Conservation (phyloP, 2,329 filamentous ascomycete genomes). For the Blastomyces percursus region DNA sequence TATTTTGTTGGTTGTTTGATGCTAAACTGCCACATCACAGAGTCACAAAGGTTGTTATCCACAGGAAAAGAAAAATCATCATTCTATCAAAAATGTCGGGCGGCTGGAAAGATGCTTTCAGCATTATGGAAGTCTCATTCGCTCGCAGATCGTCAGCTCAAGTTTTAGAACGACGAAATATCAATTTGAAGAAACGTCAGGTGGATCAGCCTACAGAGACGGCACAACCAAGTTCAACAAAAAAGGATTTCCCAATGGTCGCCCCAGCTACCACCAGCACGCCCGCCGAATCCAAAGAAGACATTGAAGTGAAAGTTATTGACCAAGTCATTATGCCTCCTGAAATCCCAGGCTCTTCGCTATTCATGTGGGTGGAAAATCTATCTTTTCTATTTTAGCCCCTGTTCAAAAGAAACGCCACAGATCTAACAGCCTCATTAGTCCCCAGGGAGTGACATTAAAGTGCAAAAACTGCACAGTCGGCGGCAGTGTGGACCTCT, state of each 20-base stretch:
- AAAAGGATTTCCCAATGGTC: conserved; percentile 2
- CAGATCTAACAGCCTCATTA: conserved; percentile 3
- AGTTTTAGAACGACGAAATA: conserved; percentile 9
- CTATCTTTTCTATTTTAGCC: not conserved
- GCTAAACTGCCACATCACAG: not conserved
- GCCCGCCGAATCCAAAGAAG: not conserved
- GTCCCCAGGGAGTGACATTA: conserved; percentile 14
- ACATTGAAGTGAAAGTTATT: conserved; percentile 4
- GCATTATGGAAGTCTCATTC: conserved; percentile 13
- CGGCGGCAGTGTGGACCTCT: conserved; percentile 14
- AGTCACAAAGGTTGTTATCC: conserved; percentile 7
- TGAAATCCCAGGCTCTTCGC: conserved; percentile 2
- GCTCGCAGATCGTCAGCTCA: conserved; percentile 10
- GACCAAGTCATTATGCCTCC: conserved; percentile 10
- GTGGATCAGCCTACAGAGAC: not conserved
- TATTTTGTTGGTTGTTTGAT: not conserved
- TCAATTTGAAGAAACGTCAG: conserved; percentile 9
- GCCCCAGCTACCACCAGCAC: not conserved
- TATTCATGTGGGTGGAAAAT: conserved; percentile 7
- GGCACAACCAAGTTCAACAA: not conserved
- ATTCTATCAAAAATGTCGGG: conserved; percentile 8
- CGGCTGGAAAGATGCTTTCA: conserved; percentile 15
- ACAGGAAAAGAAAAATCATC: conserved; percentile 6
- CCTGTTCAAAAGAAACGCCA: not conserved
- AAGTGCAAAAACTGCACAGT: conserved; percentile 17